These are phyloP conservation scores for Exophiala alcalophila DNA, from an alignment of 2,329 filamentous ascomycete species.

Conservation along the genomic window DNA sequence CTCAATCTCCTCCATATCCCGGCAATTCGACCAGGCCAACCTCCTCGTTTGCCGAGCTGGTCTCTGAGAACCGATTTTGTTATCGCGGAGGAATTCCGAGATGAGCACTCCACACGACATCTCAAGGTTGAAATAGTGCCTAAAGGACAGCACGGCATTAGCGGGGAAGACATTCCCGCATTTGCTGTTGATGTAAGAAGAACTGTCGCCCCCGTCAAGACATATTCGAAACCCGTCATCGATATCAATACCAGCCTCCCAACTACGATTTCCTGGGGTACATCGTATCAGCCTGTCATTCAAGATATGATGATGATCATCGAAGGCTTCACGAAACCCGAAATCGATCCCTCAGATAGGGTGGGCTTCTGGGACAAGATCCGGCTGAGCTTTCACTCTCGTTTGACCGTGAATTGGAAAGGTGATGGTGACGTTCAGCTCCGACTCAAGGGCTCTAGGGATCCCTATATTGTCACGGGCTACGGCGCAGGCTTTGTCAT, in stretches of 20 bases:
- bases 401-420: conserved; percentile 85
- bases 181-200: conserved; percentile 84
- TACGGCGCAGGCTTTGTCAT: conserved; percentile 93
- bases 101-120: conserved; percentile 72
- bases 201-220: conserved; percentile 92
- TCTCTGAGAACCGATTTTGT: conserved; percentile 89
- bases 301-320: conserved; percentile 99
- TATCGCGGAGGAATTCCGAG: conserved; percentile 87
- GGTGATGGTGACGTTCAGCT: conserved; percentile 94
- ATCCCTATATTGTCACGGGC: conserved; percentile 90
- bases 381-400: conserved; percentile 86
- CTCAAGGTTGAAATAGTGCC: conserved; percentile 83
- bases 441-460: conserved; percentile 81
- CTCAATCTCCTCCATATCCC: conserved; percentile 89
- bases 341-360: conserved; percentile 85
- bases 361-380: conserved; percentile 99
- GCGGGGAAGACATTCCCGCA: conserved; percentile 57
- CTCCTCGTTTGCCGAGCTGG: conserved; percentile 73
- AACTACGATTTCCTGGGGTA: conserved; percentile 93
- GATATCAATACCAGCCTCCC: conserved; percentile 91
- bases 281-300: conserved; percentile 94
- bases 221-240: conserved; percentile 86
- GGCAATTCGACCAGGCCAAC: conserved; percentile 73
- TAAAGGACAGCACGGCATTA: conserved; percentile 54
- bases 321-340: conserved; percentile 94